These are phyloP conservation scores for Schizonepeta tenuifolia DNA, from an alignment of 257 asterid species.

Conservation along the genomic window DNA sequence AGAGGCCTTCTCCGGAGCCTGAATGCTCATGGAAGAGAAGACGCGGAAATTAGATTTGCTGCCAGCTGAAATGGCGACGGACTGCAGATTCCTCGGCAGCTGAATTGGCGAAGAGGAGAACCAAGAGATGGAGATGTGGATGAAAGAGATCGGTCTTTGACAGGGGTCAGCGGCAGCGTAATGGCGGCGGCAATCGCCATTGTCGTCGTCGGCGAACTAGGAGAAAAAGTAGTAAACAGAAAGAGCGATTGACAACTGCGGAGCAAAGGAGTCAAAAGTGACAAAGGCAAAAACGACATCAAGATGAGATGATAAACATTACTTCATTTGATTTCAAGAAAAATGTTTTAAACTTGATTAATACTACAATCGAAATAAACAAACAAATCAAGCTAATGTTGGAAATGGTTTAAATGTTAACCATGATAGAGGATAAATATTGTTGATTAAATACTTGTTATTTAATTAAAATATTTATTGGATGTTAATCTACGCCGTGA, in stretches of 20 bases:
- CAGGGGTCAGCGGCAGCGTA: conserved; percentile 44
- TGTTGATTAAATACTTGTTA: too few species aligned
- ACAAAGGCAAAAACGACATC: too few species aligned
- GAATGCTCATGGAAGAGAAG: conserved; percentile 49
- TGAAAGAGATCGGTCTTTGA: conserved; percentile 33
- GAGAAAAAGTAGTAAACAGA: background rate
- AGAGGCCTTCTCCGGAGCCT: conserved; percentile 44
- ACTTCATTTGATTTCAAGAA: too few species aligned
- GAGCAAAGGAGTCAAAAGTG: background rate
- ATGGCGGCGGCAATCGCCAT: conserved; percentile 69
- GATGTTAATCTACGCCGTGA: too few species aligned
- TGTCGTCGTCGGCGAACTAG: conserved; percentile 28
- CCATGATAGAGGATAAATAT: too few species aligned
- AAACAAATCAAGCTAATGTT: too few species aligned
- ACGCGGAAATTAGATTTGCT: conserved; percentile 44
- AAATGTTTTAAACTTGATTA: too few species aligned
- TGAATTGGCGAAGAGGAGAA: conserved; percentile 36
- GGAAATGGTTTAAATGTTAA: too few species aligned
- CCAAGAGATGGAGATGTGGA: conserved; percentile 4
- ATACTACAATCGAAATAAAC: too few species aligned
- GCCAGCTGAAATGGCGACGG: conserved; percentile 23
- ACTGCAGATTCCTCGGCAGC: conserved; percentile 34
- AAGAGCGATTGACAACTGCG: background rate
- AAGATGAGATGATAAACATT: too few species aligned
- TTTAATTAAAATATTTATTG: too few species aligned